phyloP scores from a whole-genome alignment of 495 filamentous ascomycete species.

The Daldinia bambusicola region DNA sequence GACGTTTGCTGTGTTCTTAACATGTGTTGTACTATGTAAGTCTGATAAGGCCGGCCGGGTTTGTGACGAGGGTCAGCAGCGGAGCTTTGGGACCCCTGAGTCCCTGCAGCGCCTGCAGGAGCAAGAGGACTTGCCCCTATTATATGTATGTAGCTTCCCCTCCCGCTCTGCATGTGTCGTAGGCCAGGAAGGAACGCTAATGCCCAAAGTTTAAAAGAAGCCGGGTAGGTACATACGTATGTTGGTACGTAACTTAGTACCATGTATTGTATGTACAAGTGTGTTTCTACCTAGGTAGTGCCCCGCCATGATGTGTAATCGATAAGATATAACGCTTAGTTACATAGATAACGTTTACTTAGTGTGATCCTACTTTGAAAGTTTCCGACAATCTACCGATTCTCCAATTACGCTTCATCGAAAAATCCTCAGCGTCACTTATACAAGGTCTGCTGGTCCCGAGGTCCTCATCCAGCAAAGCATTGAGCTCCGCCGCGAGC shows the following conservation, averaged over 20 bases:
- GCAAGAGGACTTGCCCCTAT: conserved; percentile 7
- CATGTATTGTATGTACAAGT: too few species aligned
- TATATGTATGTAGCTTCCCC: conserved; percentile 8
- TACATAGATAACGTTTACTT: not conserved
- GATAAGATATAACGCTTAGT: conserved; percentile 24
- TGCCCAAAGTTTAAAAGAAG: conserved; percentile 1
- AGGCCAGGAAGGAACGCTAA: not conserved
- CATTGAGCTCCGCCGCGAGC: conserved; percentile 37
- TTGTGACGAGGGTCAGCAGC: conserved; percentile 18
- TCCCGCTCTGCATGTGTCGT: conserved; percentile 8
- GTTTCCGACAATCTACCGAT: conserved; percentile 35
- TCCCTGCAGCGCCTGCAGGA: conserved; percentile 14
- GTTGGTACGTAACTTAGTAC: not conserved
- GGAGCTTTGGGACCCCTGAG: conserved; percentile 34
- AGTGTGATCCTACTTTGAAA: not conserved
- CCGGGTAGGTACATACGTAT: conserved; percentile 17
- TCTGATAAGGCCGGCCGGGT: not conserved
- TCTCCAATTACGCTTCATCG: conserved; percentile 11
- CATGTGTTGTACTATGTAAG: not conserved
- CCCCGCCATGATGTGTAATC: conserved; percentile 18
- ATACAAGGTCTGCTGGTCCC: not conserved
- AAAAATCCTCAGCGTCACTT: conserved; percentile 33
- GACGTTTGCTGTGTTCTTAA: not conserved
- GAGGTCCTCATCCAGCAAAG: conserved; percentile 15
- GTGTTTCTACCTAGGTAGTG: too few species aligned